These are phyloP conservation scores for Pulveroboletus sp. DNA, from an alignment of 768 basidiomycete genomes.

Conservation along the genomic window DNA sequence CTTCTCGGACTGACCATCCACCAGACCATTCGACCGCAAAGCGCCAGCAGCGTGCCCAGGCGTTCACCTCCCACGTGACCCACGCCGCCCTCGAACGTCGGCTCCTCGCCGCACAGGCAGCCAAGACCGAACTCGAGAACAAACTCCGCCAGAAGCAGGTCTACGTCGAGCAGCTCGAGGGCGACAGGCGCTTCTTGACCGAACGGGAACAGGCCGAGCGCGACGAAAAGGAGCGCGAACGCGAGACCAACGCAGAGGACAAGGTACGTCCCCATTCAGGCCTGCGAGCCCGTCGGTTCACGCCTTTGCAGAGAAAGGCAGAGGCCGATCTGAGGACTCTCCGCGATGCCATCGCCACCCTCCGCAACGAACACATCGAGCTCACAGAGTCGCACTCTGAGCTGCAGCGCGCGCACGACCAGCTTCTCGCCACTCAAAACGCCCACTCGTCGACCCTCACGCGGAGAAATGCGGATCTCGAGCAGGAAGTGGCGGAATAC, in stretches of 20 bases:
- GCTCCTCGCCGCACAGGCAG: conserved; percentile 55
- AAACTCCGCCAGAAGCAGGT: conserved; percentile 64
- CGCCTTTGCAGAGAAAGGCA: conserved; percentile 38
- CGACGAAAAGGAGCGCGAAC: conserved; percentile 61
- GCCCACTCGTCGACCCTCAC: conserved; percentile 47
- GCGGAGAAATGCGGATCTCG: conserved; percentile 44
- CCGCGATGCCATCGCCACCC: conserved; percentile 42
- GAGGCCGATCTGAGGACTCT: conserved; percentile 52
- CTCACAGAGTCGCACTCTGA: conserved; percentile 52
- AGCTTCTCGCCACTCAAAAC: conserved; percentile 48
- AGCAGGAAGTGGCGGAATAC: conserved; percentile 44
- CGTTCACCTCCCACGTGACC: conserved; percentile 57
- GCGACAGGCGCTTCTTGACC: conserved; percentile 63
- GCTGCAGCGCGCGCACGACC: conserved; percentile 45
- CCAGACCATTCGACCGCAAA: conserved; percentile 64
- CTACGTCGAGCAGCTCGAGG: conserved; percentile 60
- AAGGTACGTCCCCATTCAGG: conserved; percentile 45
- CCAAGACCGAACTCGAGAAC: conserved; percentile 61
- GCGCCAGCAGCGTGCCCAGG: conserved; percentile 59
- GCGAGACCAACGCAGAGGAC: conserved; percentile 47
- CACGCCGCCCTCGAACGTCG: conserved; percentile 67
- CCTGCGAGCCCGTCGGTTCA: not conserved
- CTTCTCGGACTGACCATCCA: not conserved
- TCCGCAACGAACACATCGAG: conserved; percentile 59
- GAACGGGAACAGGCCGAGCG: conserved; percentile 67